Evolutionary conservation across 495 filamentous ascomycete species (phyloP), one percentile per base, ranked within the genome.

Genomic region (Penicillium fimorum): DNA sequence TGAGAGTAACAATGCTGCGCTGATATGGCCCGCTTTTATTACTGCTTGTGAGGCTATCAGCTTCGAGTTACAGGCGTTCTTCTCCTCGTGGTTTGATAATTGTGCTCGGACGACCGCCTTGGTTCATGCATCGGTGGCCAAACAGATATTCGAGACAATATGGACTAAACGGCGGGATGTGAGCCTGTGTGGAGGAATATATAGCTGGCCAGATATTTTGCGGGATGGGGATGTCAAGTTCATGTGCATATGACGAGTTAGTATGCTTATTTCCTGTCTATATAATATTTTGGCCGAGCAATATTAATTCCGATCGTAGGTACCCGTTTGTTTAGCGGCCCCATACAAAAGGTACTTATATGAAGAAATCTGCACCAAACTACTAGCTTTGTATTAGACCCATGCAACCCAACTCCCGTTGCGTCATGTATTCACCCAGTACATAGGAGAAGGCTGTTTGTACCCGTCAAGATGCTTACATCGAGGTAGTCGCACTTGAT

Each of bases 21-120:
- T 65, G 4, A 65, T 65, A 15, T 67, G 65, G 62, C 65, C 59
- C 0, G 57, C 57, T 1, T 67, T 67, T n/a, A 62, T 67, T 27
- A 51, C 65, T 11, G 65, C 62, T 2, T 67, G 62, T 43, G 62
- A 67, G 25, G 58, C 59, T 2, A 51, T 62, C 1, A 20, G 46
- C 5, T 17, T 45, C 0, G 55, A 62, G 9, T 43, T 58, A 6
- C 57, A 67, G 35, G 10, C 3, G 0, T 60, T 58, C 47, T 65
- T 67, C 13, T 56, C 56, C 1, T 53, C 33, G 0, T 60, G 62
- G 62, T 61, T 68, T 46, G 62, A 65, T 22, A 18, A n/a, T 12
- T 63, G 52, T 22, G 62, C 48, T 46, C 30, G 44, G 24, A 42
- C 15, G 4, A 65, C 59, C 25, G 53, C 57, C 3, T 53, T 65